Base-by-base conservation (phyloP, 257 asterid species). In the Plantago ovata region DNA sequence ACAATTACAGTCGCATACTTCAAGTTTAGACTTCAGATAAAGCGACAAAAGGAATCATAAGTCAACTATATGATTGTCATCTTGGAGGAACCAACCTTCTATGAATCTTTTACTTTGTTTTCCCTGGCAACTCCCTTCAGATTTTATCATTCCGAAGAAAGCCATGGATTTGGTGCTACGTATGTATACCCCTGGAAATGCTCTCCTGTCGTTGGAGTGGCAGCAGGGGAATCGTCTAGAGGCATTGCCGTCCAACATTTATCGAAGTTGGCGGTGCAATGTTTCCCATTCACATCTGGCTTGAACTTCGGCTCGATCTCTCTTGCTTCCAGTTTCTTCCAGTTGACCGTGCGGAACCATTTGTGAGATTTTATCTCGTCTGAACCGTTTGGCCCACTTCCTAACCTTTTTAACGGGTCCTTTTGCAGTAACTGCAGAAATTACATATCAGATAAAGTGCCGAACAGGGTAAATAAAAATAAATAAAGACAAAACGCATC, bases 191-290 rank as follows among this genome's bases (percentile, higher is more conserved):
- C 95, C n/a, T 77, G 95, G 66, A 89, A 89, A 69, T 82, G 87
- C 77, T 80, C 97, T 33, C 86, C 89, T 4, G 94, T 61, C 3
- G 95, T 89, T 6, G 97, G 97, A 4, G 95, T 89, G 9, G 95
- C 64, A 54, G 97, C 93, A 14, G 95, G 95, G 13, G 97, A 86
- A 79, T 89, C 97, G 20, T 86, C 95, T 2, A 58, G 82, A 43
- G 97, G 94, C 97, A 89, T 89, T 7, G 81, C 63, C 6, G 95
- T 89, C 95, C 97, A 89, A 62, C 97, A 86, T 64, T 59, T 79
- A 45, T 89, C 97, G 18, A 89, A 89, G 77, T 89, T 89, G 13
- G 89, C 97, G 0, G 95, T 89, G 86, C 97, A 89, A 58, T 84
- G 87, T 60, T 69, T 72, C 53, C 95, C 93, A 33, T 63, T 82